Conservation (phyloP, 2,329 filamentous ascomycete genomes). For the Madurella fahalii region DNA sequence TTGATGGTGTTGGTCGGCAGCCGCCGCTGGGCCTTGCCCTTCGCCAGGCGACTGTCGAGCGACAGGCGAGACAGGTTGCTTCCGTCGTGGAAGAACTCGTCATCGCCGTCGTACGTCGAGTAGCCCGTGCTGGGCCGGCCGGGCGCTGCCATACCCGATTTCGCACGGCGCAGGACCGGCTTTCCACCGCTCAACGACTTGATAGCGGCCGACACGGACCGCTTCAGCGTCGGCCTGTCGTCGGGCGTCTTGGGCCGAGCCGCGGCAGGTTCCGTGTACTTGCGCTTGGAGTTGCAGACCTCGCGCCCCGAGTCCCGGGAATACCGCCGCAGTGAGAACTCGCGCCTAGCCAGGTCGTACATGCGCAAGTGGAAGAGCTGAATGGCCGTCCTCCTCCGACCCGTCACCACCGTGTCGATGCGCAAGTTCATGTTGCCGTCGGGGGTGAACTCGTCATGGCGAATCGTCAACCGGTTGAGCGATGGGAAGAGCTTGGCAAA, state of each 20-base stretch:
- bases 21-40: constrained; percentile 32
- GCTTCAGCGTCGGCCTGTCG: constrained; percentile 40
- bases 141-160: constrained; percentile 31
- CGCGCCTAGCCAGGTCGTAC: constrained; percentile 80
- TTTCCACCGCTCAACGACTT: constrained; percentile 39
- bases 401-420: constrained; percentile 71
- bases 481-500: constrained; percentile 88
- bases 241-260: constrained; percentile 45
- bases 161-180: constrained; percentile 35
- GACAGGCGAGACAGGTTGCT: constrained; percentile 28
- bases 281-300: constrained; percentile 78
- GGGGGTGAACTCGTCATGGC: constrained; percentile 82
- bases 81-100: constrained; percentile 28
- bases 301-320: constrained; percentile 90
- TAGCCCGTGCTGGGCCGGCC: constrained; percentile 36
- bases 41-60: constrained; percentile 27
- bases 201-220: constrained; percentile 47
- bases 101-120: constrained; percentile 32
- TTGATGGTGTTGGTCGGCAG: constrained; percentile 73
- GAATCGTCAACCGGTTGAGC: constrained; percentile 71
- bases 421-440: constrained; percentile 98
- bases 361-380: constrained; percentile 91
- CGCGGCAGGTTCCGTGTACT: constrained; percentile 57
- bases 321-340: constrained; percentile 88
- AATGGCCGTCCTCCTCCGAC: constrained; percentile 62